phyloP scores from a whole-genome alignment of 768 basidiomycete species.

The Leucocoprinus leucothites region DNA sequence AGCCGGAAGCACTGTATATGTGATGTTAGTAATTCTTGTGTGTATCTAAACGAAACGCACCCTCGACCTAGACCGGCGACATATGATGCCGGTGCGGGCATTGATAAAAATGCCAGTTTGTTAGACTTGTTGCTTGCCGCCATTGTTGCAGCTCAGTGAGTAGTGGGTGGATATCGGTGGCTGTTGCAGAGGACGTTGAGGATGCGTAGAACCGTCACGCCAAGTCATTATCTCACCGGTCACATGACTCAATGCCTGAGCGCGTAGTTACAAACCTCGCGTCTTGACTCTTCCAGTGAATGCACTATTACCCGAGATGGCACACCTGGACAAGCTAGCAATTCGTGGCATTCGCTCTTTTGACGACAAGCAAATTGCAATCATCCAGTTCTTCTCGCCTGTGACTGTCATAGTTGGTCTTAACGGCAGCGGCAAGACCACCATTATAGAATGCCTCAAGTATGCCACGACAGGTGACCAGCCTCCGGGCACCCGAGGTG shows the following conservation, averaged over 20 bases:
- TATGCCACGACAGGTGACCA: constrained; percentile 98
- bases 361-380: constrained; percentile 89
- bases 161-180: neutral
- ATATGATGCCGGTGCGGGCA: constrained; percentile 95
- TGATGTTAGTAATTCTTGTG: neutral
- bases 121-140: constrained; percentile 53
- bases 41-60: constrained; percentile 39
- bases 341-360: constrained; percentile 94
- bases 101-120: constrained; percentile 84
- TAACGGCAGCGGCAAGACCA: constrained; percentile 98
- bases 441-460: constrained; percentile 98
- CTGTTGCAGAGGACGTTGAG: neutral
- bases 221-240: neutral
- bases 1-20: constrained; percentile 78
- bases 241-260: constrained; percentile 6
- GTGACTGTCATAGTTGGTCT: constrained; percentile 98
- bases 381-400: constrained; percentile 97
- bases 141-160: constrained; percentile 25
- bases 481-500: constrained; percentile 95
- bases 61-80: constrained; percentile 98
- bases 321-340: constrained; percentile 86
- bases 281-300: neutral
- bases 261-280: neutral
- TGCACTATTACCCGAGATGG: constrained; percentile 44
- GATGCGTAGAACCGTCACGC: neutral